A percentile compares a stretch with the other conserved stretches of the same genome.
Conservation (phyloP, 2,329 filamentous ascomycete species). For the Sporothrix schenckii region DNA sequence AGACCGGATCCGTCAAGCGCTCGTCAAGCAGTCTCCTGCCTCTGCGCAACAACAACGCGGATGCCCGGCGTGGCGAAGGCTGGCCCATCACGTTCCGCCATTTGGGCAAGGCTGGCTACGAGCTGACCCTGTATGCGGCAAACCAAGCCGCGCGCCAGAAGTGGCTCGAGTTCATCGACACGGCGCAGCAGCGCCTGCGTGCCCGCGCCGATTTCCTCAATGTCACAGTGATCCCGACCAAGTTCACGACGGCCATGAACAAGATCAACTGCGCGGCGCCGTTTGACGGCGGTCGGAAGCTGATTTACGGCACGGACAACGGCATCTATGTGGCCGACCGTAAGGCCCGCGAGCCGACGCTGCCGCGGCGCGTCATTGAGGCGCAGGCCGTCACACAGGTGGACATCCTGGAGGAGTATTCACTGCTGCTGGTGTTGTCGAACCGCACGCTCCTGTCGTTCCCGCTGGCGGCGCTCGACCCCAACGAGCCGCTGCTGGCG, state of each 20-base stretch:
- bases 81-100: constrained; percentile 96
- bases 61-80: constrained; percentile 69
- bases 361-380: constrained; percentile 83
- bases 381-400: constrained; percentile 88
- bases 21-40: constrained; percentile 77
- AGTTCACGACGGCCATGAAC: constrained; percentile 68
- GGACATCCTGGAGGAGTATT: constrained; percentile 93
- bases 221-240: constrained; percentile 62
- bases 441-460: constrained; percentile 94
- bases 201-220: constrained; percentile 92
- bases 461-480: constrained; percentile 81
- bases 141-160: constrained; percentile 88
- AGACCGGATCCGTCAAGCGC: constrained; percentile 76
- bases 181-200: constrained; percentile 82
- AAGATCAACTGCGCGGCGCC: constrained; percentile 94
- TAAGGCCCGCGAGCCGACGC: constrained; percentile 77
- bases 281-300: constrained; percentile 90
- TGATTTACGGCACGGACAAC: constrained; percentile 91
- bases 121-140: constrained; percentile 83
- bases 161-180: constrained; percentile 94
- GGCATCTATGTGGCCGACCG: constrained; percentile 92
- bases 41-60: constrained; percentile 51
- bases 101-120: constrained; percentile 93
- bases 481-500: constrained; percentile 75
- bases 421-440: constrained; percentile 84